Percentiles rank a stretch among this genome's conserved stretches.
These are phyloP conservation scores for Aspergillus neotritici DNA, from an alignment of 2,329 filamentous ascomycete species.

Conservation along the genomic window DNA sequence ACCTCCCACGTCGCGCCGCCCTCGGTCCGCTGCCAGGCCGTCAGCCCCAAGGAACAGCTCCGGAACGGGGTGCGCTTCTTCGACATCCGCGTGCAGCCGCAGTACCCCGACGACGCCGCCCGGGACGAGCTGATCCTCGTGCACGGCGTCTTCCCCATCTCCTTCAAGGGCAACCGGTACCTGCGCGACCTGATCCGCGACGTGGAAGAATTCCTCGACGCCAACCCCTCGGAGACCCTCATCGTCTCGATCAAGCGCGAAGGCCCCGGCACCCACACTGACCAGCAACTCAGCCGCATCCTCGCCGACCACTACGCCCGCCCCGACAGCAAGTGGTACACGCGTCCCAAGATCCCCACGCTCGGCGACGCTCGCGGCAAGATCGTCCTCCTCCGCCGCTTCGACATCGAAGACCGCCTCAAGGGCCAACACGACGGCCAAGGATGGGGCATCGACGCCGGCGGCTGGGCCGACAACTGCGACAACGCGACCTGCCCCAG, in stretches of 20 bases:
- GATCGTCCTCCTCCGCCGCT: conserved; percentile 78
- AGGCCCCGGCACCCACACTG: conserved; percentile 72
- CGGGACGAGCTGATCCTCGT: conserved; percentile 72
- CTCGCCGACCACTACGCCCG: conserved; percentile 65
- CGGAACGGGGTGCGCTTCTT: conserved; percentile 90
- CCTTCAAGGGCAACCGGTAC: conserved; percentile 73
- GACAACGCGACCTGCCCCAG: conserved; percentile 64
- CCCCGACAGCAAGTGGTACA: conserved; percentile 65
- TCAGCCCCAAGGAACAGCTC: conserved; percentile 70
- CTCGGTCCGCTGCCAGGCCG: conserved; percentile 87
- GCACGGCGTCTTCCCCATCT: conserved; percentile 83
- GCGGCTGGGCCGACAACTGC: conserved; percentile 81
- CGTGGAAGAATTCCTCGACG: conserved; percentile 68
- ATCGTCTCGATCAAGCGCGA: conserved; percentile 89
- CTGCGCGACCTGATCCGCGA: conserved; percentile 67
- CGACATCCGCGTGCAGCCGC: conserved; percentile 75
- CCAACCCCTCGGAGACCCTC: conserved; percentile 73
- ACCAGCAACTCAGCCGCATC: conserved; percentile 70
- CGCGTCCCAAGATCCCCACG: conserved; percentile 66
- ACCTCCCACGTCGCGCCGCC: conserved; percentile 79
- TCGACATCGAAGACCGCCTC: conserved; percentile 54
- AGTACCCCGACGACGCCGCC: conserved; percentile 50
- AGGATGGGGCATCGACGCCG: conserved; percentile 56
- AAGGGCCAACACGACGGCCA: conserved; percentile 42
- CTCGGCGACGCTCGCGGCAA: conserved; percentile 75